Evolutionary conservation across 371 early-diverging fungal species (phyloP), one percentile per base, ranked within the genome.

Genomic region (Mortierella sp.): DNA sequence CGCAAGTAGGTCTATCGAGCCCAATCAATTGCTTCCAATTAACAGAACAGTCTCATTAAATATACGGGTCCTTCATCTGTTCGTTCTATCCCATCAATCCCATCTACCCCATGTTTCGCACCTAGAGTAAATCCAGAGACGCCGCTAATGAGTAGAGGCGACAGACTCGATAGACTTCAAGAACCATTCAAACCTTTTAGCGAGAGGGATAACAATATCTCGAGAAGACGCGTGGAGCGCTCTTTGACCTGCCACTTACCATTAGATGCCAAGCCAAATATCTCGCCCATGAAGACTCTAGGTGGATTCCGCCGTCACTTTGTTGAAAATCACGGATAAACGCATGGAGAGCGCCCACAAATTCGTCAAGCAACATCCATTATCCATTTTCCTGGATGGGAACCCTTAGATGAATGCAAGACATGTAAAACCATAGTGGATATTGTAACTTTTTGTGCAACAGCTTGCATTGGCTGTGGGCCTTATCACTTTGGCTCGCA

Each of bases 291-390:
- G 24, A 84, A 85, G 60, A 85, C 87, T 28, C 94, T 94, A 2
- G 94, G 94, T 21, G 90, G 90, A 4, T 92, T 93, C 78, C 89
- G 94, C 33, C 87, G 95, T 1, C 89, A 89, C 47, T 92, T 90
- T 75, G 66, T 93, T 13, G 85, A 86, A 16, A 86, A 87, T 19
- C 87, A 91, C 28, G 87, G 87, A 15, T 69, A 58, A 3, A 57
- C 75, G 10, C 69, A 74, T 5, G 72, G 69, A 2, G 63, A 48
- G n/a, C 66, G 76, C 9, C 72, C 82, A 2, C 87, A 88, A 13
- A 55, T 75, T 1, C 19, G 63, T 10, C 74, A 50, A 47, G 72
- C 87, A 9, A 83, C 77, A 70, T 87, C 92, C 73, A 94, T 94
- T 75, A 80, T 94, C 43, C 93, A 93, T 65, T 93, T 93, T 91